Conservation (phyloP, 768 basidiomycete genomes). For the Lactifluus echinatus region DNA sequence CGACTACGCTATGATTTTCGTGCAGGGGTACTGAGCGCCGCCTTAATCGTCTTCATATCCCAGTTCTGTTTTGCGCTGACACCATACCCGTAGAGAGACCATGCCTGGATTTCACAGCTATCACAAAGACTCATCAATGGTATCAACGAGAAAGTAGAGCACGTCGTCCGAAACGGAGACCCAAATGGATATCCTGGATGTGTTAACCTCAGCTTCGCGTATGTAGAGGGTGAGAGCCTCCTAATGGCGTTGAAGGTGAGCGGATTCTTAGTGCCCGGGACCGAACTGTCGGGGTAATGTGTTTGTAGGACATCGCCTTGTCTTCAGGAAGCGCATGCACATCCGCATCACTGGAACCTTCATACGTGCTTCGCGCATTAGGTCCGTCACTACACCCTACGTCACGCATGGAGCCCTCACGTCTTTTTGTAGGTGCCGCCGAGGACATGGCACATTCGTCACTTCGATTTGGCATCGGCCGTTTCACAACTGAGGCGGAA, state of each 20-base stretch:
- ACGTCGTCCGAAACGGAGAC: constrained; percentile 93
- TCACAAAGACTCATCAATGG: constrained; percentile 74
- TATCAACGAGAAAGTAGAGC: constrained; percentile 77
- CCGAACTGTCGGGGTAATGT: neutral
- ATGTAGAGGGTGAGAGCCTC: constrained; percentile 95
- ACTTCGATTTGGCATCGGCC: constrained; percentile 92
- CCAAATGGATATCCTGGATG: constrained; percentile 89
- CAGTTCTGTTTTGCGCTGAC: constrained; percentile 26
- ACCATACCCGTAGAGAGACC: constrained; percentile 57
- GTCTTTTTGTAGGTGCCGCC: constrained; percentile 56
- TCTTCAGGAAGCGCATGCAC: constrained; percentile 99
- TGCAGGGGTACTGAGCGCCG: constrained; percentile 93
- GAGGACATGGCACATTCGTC: constrained; percentile 99
- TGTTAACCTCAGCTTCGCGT: constrained; percentile 90
- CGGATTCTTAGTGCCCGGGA: neutral
- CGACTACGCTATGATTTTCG: constrained; percentile 55
- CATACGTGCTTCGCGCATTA: constrained; percentile 93
- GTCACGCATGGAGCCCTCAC: neutral
- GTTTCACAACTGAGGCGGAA: constrained; percentile 97
- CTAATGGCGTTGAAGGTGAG: constrained; percentile 93
- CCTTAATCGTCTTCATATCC: neutral
- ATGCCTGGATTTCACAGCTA: constrained; percentile 59
- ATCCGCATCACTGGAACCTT: constrained; percentile 95
- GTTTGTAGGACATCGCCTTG: constrained; percentile 80
- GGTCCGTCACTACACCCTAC: constrained; percentile 36